These are phyloP conservation scores for Monosporascus sp. DNA, from an alignment of 2,329 filamentous ascomycete species.

Conservation along the genomic window DNA sequence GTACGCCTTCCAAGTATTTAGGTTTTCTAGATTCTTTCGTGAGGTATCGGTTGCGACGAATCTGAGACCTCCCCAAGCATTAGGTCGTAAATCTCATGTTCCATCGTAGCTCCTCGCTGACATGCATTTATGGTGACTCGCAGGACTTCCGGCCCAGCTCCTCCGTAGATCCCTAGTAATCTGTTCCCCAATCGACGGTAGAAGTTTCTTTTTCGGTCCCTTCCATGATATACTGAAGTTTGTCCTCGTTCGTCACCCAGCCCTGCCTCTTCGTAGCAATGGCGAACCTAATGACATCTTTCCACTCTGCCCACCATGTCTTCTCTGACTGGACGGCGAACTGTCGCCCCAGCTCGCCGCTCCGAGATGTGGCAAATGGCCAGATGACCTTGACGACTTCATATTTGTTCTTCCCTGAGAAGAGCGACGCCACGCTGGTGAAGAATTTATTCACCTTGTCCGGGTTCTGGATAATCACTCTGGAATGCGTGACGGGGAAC, in stretches of 20 bases:
- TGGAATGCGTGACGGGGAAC: conserved; percentile 46
- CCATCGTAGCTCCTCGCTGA: no score
- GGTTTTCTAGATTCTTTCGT: no score
- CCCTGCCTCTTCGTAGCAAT: conserved; percentile 33
- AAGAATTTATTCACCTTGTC: conserved; percentile 52
- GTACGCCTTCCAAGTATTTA: no score
- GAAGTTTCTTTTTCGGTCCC: conserved; percentile 33
- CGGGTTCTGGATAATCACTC: conserved; percentile 45
- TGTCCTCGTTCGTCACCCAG: conserved; percentile 50
- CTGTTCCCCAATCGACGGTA: conserved; percentile 41
- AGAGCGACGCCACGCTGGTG: conserved; percentile 46
- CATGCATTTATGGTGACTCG: neutral
- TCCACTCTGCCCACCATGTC: conserved; percentile 52
- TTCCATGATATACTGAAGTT: conserved; percentile 49
- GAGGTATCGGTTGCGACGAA: no score
- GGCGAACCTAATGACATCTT: conserved; percentile 36
- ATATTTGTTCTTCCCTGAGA: conserved; percentile 49
- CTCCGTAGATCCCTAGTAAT: conserved; percentile 12
- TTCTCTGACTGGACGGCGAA: conserved; percentile 53
- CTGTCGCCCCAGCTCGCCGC: conserved; percentile 37
- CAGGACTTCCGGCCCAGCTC: neutral
- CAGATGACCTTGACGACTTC: conserved; percentile 53
- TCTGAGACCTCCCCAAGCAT: no score
- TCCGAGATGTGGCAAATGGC: conserved; percentile 49
- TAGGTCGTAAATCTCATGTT: no score